Evolutionary conservation across 2,329 filamentous ascomycete genomes (phyloP), one percentile per base, ranked within the genome.

Genomic region (Colletotrichum agaves): DNA sequence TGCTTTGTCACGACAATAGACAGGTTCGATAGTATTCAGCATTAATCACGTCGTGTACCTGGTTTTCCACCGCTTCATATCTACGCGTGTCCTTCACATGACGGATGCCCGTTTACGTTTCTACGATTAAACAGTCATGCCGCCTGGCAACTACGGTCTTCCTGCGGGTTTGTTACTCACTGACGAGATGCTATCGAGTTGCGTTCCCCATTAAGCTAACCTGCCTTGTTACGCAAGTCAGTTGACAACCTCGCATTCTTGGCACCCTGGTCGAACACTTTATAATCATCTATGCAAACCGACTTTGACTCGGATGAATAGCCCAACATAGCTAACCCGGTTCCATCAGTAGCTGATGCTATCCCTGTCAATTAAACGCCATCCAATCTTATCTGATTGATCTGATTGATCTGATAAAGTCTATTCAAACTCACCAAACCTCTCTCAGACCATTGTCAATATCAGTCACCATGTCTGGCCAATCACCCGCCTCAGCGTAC

Each of bases 351-450:
- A 49, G 15, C 47, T 15, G 31, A 35, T 46, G 41, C 39, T 33
- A 2, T 0, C 27, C 47, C 41, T 8, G 27, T n/a, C 5, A 7
- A 15, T 17, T 11, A 19, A 10, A 47, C 49, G 47, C 57, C 49
- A 43, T 57, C 63, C 58, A 66, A 63, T 66, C 58, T 66, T 66
- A 66, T 66, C 63, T 62, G 58, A 66, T 66, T 35, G 47, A 66
- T 66, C 63, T 62, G 58, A 66, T 66, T 35, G 47, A 66, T 66
- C 63, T 62, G 58, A 66, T 66, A 66, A 66, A 53, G 50, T 37
- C 19, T 21, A 35, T 23, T 52, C 19, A 19, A 27, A 44, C 61
- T 50, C 37, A 44, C 33, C 33, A 21, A n/a, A 7, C 6, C 15
- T 21, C 33, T 17, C 50, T 62, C 50, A 50, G 49, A 46, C 50